Evolutionary conservation across 345 rosid genomes (phyloP), one percentile per base, ranked within the genome.

Genomic region (Diplotaxis tenuifolia): DNA sequence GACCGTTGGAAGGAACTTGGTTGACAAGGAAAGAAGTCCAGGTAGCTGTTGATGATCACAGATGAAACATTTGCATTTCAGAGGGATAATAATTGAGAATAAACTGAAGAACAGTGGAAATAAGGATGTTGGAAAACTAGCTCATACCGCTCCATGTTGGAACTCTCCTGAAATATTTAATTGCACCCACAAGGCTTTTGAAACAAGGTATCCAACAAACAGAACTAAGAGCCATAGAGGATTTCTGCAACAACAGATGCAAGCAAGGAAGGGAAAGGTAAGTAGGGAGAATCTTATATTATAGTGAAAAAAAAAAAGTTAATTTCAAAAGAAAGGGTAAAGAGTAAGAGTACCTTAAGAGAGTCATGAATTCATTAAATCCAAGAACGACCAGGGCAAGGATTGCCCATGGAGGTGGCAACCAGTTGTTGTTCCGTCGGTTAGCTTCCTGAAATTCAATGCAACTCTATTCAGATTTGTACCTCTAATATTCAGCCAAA

Each of bases 331-430:
- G 64, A 22, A 75, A 27, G 5, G 29, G 34, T 19, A 53, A 55
- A 69, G 22, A 47, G 55, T 73, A 55, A 69, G 22, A 47, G 55
- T 73, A 92, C 99, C 99, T 96, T 76, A 96, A 80, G 67, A 96
- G 91, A 62, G 97, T 92, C 98, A 96, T 96, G 68, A 96, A 96
- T 83, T 96, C 99, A 69, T 96, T 92, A 75, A 96, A 96, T 70
- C 99, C 99, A 62, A 96, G 88, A 75, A 92, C 79, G 25, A 87
- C 45, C 81, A 96, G 40, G 6, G 98, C 97, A 64, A 74, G 83
- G 75, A 96, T 92, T 55, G 99, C 99, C 99, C 99, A 92, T 80
- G 99, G 98, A 76, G 99, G 99, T 64, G 99, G 99, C 58, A 96
- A 64, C 97, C 96, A 96, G 88, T 90, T 96, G 93, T 90, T 92